phyloP scores from a whole-genome alignment of 179 eudicot genomes.

The Silene noctiflora region DNA sequence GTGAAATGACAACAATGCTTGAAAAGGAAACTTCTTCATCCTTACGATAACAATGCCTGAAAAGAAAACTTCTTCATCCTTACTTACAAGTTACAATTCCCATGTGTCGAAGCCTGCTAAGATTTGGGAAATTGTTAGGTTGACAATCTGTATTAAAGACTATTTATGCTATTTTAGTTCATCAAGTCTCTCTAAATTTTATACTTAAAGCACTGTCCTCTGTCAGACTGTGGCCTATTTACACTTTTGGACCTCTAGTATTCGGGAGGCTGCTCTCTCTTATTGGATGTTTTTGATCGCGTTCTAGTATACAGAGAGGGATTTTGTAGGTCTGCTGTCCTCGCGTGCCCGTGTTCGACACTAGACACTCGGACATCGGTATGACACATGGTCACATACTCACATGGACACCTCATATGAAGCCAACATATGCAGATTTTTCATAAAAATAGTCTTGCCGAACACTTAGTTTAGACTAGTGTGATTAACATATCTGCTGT shows the following conservation, averaged over 20 bases:
- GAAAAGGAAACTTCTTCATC: background rate
- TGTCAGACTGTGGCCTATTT: background rate
- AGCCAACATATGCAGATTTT: no score
- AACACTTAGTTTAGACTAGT: no score
- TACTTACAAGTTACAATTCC: no score
- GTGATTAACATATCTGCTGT: background rate
- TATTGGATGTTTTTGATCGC: background rate
- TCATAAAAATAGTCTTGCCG: no score
- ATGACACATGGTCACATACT: no score
- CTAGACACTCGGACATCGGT: no score
- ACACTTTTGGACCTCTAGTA: background rate
- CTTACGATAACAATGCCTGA: background rate
- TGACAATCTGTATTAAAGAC: background rate
- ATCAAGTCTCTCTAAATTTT: background rate
- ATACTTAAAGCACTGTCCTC: background rate
- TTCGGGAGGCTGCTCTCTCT: background rate
- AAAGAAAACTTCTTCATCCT: no score
- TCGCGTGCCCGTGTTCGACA: background rate
- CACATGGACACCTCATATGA: no score
- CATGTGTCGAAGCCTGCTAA: constrained; percentile 9
- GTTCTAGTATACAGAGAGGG: constrained; percentile 1
- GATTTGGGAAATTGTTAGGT: constrained; percentile 5
- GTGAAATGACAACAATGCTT: background rate
- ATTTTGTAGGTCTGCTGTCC: background rate
- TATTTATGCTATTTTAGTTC: background rate